Percentiles rank a stretch among this genome's conserved stretches.
Evolutionary conservation across 2,329 filamentous ascomycete species (phyloP).

Genomic region (Tolypocladium ophioglossoides): DNA sequence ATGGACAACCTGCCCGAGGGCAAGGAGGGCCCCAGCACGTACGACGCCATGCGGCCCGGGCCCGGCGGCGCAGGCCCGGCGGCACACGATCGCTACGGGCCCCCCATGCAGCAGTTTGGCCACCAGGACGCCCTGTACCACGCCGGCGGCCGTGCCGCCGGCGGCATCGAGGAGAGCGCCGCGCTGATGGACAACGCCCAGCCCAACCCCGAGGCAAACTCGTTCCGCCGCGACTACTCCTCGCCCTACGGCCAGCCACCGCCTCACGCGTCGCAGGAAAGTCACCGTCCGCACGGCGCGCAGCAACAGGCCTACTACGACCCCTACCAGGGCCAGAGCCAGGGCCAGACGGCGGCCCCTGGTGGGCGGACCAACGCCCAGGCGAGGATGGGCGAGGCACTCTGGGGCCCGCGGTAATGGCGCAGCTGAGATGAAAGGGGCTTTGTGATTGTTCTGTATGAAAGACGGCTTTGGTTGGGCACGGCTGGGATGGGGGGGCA

Average conservation of each 20-base stretch:
- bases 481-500: no score
- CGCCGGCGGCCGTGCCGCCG: constrained; percentile 22
- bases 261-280: background rate
- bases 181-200: constrained; percentile 31
- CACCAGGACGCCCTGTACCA: constrained; percentile 27
- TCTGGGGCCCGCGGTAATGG: constrained; percentile 5
- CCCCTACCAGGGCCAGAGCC: background rate
- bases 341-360: background rate
- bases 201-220: constrained; percentile 13
- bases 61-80: background rate
- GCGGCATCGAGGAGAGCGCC: constrained; percentile 24
- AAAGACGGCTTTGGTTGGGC: background rate
- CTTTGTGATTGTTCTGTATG: background rate
- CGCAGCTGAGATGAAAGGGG: background rate
- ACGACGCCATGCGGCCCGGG: constrained; percentile 12
- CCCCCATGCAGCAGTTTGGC: constrained; percentile 14
- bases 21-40: constrained; percentile 8
- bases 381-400: constrained; percentile 4
- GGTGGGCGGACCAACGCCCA: constrained; percentile 2
- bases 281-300: background rate
- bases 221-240: background rate
- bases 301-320: constrained; percentile 2
- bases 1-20: constrained; percentile 25
- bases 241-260: background rate
- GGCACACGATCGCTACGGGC: constrained; percentile 16